Evolutionary conservation across 140 eudicot genomes (phyloP), one percentile per base, ranked within the genome.

Genomic region (Flaveria floridana): DNA sequence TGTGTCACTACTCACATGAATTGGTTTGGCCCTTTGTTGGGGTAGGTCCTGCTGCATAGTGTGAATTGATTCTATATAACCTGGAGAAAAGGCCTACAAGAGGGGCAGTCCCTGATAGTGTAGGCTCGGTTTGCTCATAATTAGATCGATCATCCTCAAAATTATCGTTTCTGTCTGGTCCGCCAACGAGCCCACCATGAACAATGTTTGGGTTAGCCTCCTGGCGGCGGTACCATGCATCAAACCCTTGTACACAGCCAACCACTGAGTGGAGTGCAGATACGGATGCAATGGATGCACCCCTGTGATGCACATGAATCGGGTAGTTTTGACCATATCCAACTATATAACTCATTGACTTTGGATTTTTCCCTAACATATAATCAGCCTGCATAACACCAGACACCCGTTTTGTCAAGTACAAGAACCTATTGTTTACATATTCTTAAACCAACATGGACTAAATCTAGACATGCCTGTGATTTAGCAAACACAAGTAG

Each of bases 61-160:
- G 72, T 72, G 82, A 81, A 53, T 64, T 65, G 50, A 84, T 73
- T 57, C 79, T 68, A 7, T 81, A 83, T 64, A 94, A 55, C 83
- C 80, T 91, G 65, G 87, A 66, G 85, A 94, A 84, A 67, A 94
- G 89, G 46, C 99, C 99, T 14, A 94, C 63, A 30, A 94, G 96
- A 77, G 99, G 95, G 41, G 97, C 97, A 9, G 95, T 83, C 16
- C 92, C 96, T 18, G 96, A 83, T 28, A 76, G 51, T 15, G 96
- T 90, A 7, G 99, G 95, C 81, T 94, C 99, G 12, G 91, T 82
- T 71, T 90, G 96, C 48, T 88, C 96, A 79, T 94, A 94, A 79
- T 87, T 87, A 26, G 87, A 62, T 20, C 99, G 87, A 68, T 85
- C 90, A 63, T 94, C 97, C 14, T 61, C 41, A 68, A 84, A 94